A percentile compares a stretch with the other conserved stretches of the same genome.
phyloP scores from a whole-genome alignment of 345 rosid genomes.

The Garcia nutans region DNA sequence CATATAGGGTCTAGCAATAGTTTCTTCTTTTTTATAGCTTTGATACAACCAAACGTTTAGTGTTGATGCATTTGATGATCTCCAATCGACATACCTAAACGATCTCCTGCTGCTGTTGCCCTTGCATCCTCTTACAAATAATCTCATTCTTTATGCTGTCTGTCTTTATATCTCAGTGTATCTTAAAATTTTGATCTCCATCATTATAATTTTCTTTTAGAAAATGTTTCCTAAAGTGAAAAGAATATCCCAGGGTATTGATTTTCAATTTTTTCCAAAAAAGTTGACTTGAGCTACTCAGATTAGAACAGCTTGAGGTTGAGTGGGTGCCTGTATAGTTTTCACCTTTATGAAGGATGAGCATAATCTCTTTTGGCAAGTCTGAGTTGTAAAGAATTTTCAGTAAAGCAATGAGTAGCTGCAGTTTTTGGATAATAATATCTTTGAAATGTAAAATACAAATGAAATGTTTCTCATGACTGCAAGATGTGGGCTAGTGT shows the following conservation, averaged over 20 bases:
- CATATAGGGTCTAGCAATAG: too few relatives aligned
- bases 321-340: background rate
- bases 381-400: background rate
- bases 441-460: background rate
- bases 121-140: too few relatives aligned
- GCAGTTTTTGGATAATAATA: background rate
- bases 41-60: too few relatives aligned
- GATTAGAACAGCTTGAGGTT: background rate
- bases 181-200: too few relatives aligned
- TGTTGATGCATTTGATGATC: too few relatives aligned
- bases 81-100: too few relatives aligned
- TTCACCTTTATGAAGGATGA: background rate
- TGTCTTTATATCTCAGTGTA: too few relatives aligned
- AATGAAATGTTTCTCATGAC: background rate
- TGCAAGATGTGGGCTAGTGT: background rate
- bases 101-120: too few relatives aligned
- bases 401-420: background rate
- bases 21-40: too few relatives aligned
- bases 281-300: background rate
- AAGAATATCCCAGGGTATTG: background rate
- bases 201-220: too few relatives aligned
- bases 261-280: background rate
- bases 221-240: too few relatives aligned
- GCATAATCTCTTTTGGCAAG: background rate
- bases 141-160: too few relatives aligned